Base-by-base conservation (phyloP, 345 rosid species). In the Eucalyptus curtisii region DNA sequence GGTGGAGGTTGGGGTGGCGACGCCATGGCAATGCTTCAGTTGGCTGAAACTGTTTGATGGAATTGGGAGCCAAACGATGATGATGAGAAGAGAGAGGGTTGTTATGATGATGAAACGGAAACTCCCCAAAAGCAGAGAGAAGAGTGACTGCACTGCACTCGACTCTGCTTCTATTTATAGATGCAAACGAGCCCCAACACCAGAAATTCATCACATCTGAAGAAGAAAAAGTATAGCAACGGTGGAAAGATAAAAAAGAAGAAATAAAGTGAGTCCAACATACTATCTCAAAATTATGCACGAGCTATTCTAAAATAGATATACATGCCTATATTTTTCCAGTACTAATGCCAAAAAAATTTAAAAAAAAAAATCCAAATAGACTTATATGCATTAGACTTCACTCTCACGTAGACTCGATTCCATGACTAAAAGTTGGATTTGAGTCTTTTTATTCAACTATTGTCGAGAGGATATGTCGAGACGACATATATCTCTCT, bases 391-490 rank as follows among this genome's bases (percentile, higher is more conserved):
- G 71, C 33, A 61, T 61, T 61, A 61, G 16, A 30, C 37, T 61
- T 30, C 19, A 30, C 33, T 61, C 71, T 61, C 19, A 13, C 40
- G 15, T 31, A n/a, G 10, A n/a, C 40, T 64, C 6, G 5, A 31
- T 14, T 64, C 37, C 6, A 64, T n/a, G 76, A n/a, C 76, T 0
- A 64, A 0, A 33, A 13, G 40, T 64, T 31, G 40, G 76, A 64
- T 15, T 64, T 31, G 20, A n/a, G 76, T 2, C 5, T 14, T 64
- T 7, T 64, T 15, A 61, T 61, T 61, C 31, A 13, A 61, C 31
- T 7, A n/a, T n/a, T n/a, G 19, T 64, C 3, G 31, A 64, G 22
- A n/a, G 0, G 40, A 52, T 8, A 52, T 52, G 0, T 52, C 2
- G 25, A 20, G 10, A 20, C 0, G 5, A 20, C 20, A 3, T 19